Evolutionary conservation across 2,329 filamentous ascomycete species (phyloP).

Genomic region (Fusarium staphyleae): DNA sequence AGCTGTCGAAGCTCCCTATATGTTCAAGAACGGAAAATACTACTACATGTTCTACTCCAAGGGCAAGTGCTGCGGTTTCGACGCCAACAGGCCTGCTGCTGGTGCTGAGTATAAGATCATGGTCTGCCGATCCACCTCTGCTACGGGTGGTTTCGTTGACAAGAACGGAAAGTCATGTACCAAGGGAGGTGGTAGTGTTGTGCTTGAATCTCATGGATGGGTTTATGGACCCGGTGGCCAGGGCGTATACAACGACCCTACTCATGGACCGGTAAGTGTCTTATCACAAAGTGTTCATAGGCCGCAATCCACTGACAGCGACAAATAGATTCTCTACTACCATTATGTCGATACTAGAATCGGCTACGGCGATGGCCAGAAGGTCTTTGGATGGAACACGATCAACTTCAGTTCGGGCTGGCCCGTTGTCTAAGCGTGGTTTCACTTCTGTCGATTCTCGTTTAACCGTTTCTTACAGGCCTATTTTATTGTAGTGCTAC

Average conservation of each 20-base stretch:
- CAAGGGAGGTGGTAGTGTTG: slow-evolving; percentile 66
- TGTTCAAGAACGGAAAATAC: slow-evolving; percentile 61
- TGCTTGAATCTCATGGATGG: slow-evolving; percentile 65
- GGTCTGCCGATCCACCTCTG: slow-evolving; percentile 63
- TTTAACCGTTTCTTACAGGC: too few species aligned
- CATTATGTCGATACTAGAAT: slow-evolving; percentile 48
- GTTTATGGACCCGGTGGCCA: slow-evolving; percentile 73
- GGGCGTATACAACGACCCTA: slow-evolving; percentile 46
- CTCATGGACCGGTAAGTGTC: slow-evolving; percentile 15
- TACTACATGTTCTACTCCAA: slow-evolving; percentile 71
- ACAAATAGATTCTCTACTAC: slow-evolving; percentile 56
- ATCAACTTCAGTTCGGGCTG: slow-evolving; percentile 58
- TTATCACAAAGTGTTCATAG: too few species aligned
- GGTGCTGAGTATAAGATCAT: slow-evolving; percentile 71
- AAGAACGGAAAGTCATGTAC: slow-evolving; percentile 61
- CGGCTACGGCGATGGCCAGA: slow-evolving; percentile 48
- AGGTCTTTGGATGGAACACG: slow-evolving; percentile 60
- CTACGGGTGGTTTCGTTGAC: slow-evolving; percentile 65
- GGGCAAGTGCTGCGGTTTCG: slow-evolving; percentile 68
- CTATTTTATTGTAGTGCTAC: too few species aligned
- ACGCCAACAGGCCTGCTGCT: slow-evolving; percentile 55
- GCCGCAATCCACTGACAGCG: too few species aligned
- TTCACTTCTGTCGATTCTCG: too few species aligned
- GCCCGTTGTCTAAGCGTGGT: slow-evolving; percentile 47
- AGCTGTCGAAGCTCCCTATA: slow-evolving; percentile 63